These are phyloP conservation scores for Hypoxylon sp. DNA, from an alignment of 2,329 filamentous ascomycete genomes.

Conservation along the genomic window DNA sequence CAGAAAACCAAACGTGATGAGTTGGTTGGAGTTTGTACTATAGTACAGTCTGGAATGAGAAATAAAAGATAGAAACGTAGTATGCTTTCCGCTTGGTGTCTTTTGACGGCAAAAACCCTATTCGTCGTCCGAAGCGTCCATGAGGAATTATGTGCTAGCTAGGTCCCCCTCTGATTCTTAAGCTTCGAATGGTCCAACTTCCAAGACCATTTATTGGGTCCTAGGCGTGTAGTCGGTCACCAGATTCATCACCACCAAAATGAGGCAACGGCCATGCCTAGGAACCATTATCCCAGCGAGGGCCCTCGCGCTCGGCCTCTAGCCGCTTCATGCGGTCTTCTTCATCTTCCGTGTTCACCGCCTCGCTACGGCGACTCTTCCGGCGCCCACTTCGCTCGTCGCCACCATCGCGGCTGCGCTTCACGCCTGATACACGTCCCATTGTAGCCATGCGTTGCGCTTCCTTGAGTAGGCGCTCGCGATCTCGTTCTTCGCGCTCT, in stretches of 20 bases:
- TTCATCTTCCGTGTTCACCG: constrained; percentile 56
- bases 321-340: constrained; percentile 63
- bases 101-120: no score
- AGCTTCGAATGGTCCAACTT: no score
- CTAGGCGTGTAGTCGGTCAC: no score
- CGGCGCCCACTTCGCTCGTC: constrained; percentile 57
- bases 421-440: constrained; percentile 56
- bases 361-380: constrained; percentile 60
- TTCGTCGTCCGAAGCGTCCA: no score
- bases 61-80: constrained; percentile 7
- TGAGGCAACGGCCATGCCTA: no score
- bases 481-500: constrained; percentile 72
- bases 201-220: no score
- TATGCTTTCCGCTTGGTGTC: background rate
- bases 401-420: constrained; percentile 56
- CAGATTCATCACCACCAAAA: no score
- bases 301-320: constrained; percentile 67
- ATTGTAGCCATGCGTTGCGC: constrained; percentile 70
- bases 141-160: no score
- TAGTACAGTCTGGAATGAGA: constrained; percentile 12
- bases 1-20: no score
- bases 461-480: constrained; percentile 73
- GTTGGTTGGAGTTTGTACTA: constrained; percentile 16
- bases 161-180: no score
- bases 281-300: constrained; percentile 54